Percentiles rank a stretch among this genome's conserved stretches.
phyloP scores from a whole-genome alignment of 805 yeast species.

The Wickerhamomyces queroliae region DNA sequence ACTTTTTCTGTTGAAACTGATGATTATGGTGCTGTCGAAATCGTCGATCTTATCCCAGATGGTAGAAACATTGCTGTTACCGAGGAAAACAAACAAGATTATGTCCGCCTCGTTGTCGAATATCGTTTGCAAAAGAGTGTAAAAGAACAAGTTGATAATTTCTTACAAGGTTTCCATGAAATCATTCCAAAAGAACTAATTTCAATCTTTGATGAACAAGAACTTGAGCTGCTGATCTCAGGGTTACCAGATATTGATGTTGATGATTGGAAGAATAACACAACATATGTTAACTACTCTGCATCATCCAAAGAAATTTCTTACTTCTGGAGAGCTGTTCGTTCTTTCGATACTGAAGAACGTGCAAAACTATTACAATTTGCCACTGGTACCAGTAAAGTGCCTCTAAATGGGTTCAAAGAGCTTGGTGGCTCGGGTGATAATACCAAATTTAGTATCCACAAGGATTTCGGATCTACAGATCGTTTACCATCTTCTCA shows the following conservation, averaged over 20 bases:
- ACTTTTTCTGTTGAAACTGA: slow-evolving; percentile 91
- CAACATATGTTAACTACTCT: slow-evolving; percentile 75
- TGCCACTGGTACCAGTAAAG: slow-evolving; percentile 96
- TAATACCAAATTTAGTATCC: slow-evolving; percentile 79
- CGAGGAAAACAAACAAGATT: slow-evolving; percentile 85
- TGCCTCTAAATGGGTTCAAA: slow-evolving; percentile 90
- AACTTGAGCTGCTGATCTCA: slow-evolving; percentile 82
- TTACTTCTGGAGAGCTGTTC: slow-evolving; percentile 98
- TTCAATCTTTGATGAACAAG: slow-evolving; percentile 91
- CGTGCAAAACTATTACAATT: slow-evolving; percentile 91
- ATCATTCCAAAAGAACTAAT: slow-evolving; percentile 80
- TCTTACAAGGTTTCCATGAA: slow-evolving; percentile 84
- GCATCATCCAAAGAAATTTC: slow-evolving; percentile 81
- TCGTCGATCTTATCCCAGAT: slow-evolving; percentile 73
- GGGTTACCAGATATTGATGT: slow-evolving; percentile 97
- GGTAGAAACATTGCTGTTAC: slow-evolving; percentile 86
- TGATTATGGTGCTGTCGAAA: slow-evolving; percentile 86
- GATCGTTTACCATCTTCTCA: slow-evolving; percentile 93
- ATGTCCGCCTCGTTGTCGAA: slow-evolving; percentile 80
- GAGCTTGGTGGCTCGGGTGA: slow-evolving; percentile 88
- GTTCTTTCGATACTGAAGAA: slow-evolving; percentile 90
- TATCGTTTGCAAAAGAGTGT: slow-evolving; percentile 81
- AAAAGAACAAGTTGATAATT: slow-evolving; percentile 79
- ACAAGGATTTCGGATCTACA: slow-evolving; percentile 78
- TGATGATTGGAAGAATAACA: slow-evolving; percentile 90